Evolutionary conservation across 257 asterid genomes (phyloP), one percentile per base, ranked within the genome.

Genomic region (Gentiana dahurica): DNA sequence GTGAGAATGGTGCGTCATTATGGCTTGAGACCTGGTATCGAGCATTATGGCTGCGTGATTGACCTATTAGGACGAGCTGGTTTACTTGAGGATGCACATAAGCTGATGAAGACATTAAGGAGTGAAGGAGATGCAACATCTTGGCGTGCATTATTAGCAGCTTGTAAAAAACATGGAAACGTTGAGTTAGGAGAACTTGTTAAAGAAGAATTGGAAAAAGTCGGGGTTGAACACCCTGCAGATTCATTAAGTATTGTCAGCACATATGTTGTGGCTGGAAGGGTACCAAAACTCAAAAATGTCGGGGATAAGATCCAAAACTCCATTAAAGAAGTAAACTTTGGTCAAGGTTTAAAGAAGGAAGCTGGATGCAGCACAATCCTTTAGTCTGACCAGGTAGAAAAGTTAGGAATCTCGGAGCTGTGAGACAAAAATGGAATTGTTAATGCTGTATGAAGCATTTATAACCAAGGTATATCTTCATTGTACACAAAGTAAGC

Each of bases 61-160:
- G 94, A 84, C 69, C 70, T 79, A 12, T 73, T 81, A 68, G 89
- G 89, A 8, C 80, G 85, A n/a, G 81, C 73, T 2, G 89, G 89
- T 15, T 50, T 79, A 75, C 62, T 81, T 39, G 80, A 81, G 62
- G 89, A 76, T 55, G 85, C 90, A 6, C 62, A 65, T 35, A 63
- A 44, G 60, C 46, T 84, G 49, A 81, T 79, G 60, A 66, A 68
- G 67, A 77, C 72, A 11, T 73, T 81, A 68, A 77, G 77, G 0
- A 41, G 67, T 34, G 70, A 73, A 72, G 75, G 76, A 57, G 90
- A 84, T 15, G 79, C 74, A 5, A 79, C 83, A 63, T 80, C 81
- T 13, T 84, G 81, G 85, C 83, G 94, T 4, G 70, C 85, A 0
- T 70, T 84, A 63, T 81, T 84, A 53, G 85, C 85, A 36, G 83